phyloP scores from a whole-genome alignment of 345 rosid genomes.

The Rhodamnia rubescens region DNA sequence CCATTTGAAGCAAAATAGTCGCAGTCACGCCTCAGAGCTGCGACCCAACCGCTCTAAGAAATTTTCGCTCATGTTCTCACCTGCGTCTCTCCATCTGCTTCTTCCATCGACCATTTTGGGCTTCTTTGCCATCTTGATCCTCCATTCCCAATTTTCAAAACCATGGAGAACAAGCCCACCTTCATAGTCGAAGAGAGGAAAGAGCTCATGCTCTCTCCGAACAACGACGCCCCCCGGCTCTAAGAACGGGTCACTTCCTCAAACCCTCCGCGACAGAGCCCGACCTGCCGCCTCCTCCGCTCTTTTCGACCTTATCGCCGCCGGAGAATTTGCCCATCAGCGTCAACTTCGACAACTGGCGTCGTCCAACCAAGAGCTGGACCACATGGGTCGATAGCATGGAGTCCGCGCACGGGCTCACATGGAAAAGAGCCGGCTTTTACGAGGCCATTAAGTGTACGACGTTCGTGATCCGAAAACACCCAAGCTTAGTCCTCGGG shows the following conservation, averaged over 20 bases:
- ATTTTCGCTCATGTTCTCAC: background rate
- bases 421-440: conserved; percentile 35
- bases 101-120: background rate
- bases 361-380: conserved; percentile 5
- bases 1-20: background rate
- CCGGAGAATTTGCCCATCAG: background rate
- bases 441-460: conserved; percentile 29
- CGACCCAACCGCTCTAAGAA: conserved; percentile 1
- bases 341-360: conserved; percentile 21
- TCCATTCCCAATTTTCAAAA: background rate
- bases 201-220: conserved; percentile 12
- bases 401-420: conserved; percentile 7
- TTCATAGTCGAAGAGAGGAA: conserved; percentile 21
- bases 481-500: conserved; percentile 16
- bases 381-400: conserved; percentile 26
- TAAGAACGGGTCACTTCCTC: conserved; percentile 16
- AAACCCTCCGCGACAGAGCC: conserved; percentile 7
- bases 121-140: background rate
- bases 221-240: conserved; percentile 5
- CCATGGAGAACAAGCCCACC: background rate
- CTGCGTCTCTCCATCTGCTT: background rate
- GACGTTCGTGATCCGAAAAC: conserved; percentile 1
- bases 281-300: background rate
- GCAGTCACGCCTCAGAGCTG: background rate
- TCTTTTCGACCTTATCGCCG: conserved; percentile 2